Evolutionary conservation across 805 yeast species (phyloP), one percentile per base, ranked within the genome.

Genomic region (Saturnispora diversa): DNA sequence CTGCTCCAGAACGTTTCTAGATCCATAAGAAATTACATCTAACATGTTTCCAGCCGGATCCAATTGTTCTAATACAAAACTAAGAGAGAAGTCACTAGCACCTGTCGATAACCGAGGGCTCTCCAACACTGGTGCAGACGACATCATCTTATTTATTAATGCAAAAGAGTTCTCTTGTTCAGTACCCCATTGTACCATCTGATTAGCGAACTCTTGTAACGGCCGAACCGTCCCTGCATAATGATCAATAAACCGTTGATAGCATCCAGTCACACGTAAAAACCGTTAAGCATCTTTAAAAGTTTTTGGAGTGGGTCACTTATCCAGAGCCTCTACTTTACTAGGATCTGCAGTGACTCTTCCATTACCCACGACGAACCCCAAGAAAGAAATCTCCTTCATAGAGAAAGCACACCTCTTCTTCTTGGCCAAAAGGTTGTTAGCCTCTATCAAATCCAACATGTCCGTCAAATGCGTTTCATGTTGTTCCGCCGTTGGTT

Each of bases 1-100:
- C 32, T 12, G 37, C 22, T 3, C 17, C 29, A 3, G 9, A 5
- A 36, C 10, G 16, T 28, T 31, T 19, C 21, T 36, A 7, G 40
- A 36, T 20, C 40, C 40, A 32, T 41, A 41, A 7, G 28, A 24
- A 21, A 36, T 4, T 7, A 36, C 40, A 7, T 37, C 40, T 17
- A 26, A 5, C 8, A n/a, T 5, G 20, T 36, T 41, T 3, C 37
- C 31, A 1, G 15, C 11, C 3, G 26, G 35, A 22, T 36, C 31
- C 1, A 36, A 11, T 22, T 41, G 40, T 36, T 41, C 37, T 11
- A 41, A 20, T 5, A 20, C 19, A 22, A 17, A 32, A 10, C 37
- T 37, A 16, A 41, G 16, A 4, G 20, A 27, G 16, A 6, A 19
- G 9, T 23, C 44, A 27, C 40, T n/a, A 13, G 40, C 44, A 22